Base-by-base conservation (phyloP, 768 basidiomycete genomes). In the Serendipita sp. region DNA sequence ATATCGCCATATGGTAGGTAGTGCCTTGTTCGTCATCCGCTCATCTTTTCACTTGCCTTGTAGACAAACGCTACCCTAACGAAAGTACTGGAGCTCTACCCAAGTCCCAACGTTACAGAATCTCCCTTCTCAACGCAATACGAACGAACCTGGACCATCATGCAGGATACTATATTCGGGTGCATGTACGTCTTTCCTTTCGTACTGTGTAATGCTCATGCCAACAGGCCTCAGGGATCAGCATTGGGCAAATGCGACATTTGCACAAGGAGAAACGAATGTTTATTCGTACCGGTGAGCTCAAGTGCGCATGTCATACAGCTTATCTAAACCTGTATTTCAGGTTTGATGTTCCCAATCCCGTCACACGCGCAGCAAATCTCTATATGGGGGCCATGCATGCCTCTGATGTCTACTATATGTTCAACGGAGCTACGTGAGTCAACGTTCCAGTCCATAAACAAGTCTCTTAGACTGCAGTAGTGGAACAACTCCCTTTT, bases 321-420 rank as follows among this genome's bases (percentile, higher is more conserved):
- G 16, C 0, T n/a, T 34, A 28, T 30, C 20, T 45, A 28, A 26
- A 26, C 22, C 43, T 14, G 28, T 30, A 34, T 2, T 31, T 7
- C 26, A 77, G 77, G 30, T 78, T 76, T 74, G 74, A 78, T 66
- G 73, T 76, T 16, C 75, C 77, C 20, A 73, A 77, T 64, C 70
- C 76, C 2, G 74, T 77, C 1, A 28, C 75, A 4, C 75, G 68
- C 61, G 71, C 75, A 42, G 66, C 66, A 13, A 70, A 64, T 26
- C 75, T 76, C 0, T 78, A 70, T 60, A 64, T 70, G 58, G 77
- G 76, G 13, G 74, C 74, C 1, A 74, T 73, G 70, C 76, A 77
- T 64, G 76, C 76, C 0, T 76, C 75, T 2, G 77, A 78, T 66
- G 63, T 78, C 3, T 77, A 75, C 60, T 77, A 70, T 61, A 65